Evolutionary conservation across 2,329 filamentous ascomycete genomes (phyloP), one percentile per base, ranked within the genome.

Genomic region (Magnaporthiopsis poae): DNA sequence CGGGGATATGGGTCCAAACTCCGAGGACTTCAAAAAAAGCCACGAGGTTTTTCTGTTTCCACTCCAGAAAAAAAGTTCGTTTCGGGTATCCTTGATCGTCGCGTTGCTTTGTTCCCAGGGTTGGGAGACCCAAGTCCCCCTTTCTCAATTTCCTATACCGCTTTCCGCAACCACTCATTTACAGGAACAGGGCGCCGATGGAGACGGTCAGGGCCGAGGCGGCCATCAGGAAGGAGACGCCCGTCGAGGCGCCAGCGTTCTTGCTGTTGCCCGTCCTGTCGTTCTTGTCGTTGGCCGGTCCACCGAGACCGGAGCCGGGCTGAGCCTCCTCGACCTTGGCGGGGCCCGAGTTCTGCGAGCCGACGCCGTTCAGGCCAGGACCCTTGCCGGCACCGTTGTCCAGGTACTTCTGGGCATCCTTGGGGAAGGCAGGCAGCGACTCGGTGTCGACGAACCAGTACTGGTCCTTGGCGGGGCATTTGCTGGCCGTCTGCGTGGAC

Each of bases 361-460:
- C 84, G 27, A 73, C 71, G 7, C 84, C 84, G 3, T 75, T 75
- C 21, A 86, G 79, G 69, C 84, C 84, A 15, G 83, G 82, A 2
- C 83, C 84, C 1, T 73, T 71, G 46, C 84, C 84, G 63, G 84
- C 84, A 71, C 84, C 84, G 11, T 77, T 72, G 52, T 76, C 78
- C 79, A 87, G 81, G 77, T 79, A 85, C 78, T 83, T 80, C 70
- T 79, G 69, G 36, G 84, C 84, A 35, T 75, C 75, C 0, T 76
- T 69, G 56, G 84, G 84, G 67, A 86, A 84, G 56, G 79, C 78
- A 15, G 84, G 84, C 33, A 87, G 77, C 25, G 76, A 69, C 62
- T 77, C 81, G 61, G 79, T 75, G 71, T 82, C 77, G 56, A 87
- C 80, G 59, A 82, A 77, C 84, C 84, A 87, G 70, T 75, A 68